phyloP scores from a whole-genome alignment of 352 stramenopile species.

The Globisporangium nunn region DNA sequence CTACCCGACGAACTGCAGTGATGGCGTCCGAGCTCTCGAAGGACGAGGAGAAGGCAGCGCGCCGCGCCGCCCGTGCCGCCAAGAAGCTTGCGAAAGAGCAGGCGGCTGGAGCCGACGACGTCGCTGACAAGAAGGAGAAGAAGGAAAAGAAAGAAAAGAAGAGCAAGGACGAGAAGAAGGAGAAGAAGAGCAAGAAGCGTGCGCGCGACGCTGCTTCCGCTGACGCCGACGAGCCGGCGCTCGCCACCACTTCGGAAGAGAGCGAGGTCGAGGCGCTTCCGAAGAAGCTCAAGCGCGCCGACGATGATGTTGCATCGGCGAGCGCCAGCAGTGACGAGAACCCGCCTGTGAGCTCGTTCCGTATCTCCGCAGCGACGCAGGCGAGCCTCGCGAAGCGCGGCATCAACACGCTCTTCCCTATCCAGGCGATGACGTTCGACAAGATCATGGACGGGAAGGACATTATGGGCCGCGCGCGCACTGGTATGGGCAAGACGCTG shows the following conservation, averaged over 20 bases:
- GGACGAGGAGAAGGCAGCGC: constrained; percentile 46
- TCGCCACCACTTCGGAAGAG: constrained; percentile 39
- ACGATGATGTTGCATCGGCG: background rate
- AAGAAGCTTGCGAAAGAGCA: constrained; percentile 49
- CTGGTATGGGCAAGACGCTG: constrained; percentile 98
- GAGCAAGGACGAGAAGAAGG: constrained; percentile 70
- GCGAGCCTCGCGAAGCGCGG: constrained; percentile 61
- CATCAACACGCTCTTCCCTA: constrained; percentile 88
- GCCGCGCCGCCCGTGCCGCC: constrained; percentile 12
- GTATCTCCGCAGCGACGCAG: constrained; percentile 56
- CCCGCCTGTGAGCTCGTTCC: constrained; percentile 65
- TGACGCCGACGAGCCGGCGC: constrained; percentile 19
- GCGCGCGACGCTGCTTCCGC: constrained; percentile 27
- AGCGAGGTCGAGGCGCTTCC: constrained; percentile 36
- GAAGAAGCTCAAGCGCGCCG: constrained; percentile 28
- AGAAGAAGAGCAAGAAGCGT: constrained; percentile 79
- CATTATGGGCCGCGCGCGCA: constrained; percentile 95
- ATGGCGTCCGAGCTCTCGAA: constrained; percentile 23
- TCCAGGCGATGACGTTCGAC: constrained; percentile 93
- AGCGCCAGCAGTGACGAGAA: constrained; percentile 35
- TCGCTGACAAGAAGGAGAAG: constrained; percentile 14
- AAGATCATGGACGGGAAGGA: constrained; percentile 94
- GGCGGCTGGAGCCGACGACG: constrained; percentile 18
- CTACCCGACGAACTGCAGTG: background rate
- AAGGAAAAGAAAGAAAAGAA: constrained; percentile 58